Evolutionary conservation across 2,329 filamentous ascomycete genomes (phyloP).

Genomic region (Clarireedia monteithiana): DNA sequence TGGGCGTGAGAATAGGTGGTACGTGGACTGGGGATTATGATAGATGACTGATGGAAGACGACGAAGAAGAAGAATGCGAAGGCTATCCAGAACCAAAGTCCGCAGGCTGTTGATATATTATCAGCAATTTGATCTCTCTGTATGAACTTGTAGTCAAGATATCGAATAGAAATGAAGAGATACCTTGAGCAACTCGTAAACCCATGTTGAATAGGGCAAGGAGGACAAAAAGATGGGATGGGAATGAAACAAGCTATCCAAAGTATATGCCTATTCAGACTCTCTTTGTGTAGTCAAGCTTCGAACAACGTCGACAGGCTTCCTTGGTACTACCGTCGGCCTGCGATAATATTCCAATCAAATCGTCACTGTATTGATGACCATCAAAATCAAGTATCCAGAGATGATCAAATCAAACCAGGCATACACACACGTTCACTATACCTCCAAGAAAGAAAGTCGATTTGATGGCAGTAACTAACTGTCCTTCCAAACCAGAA

Average conservation of each 20-base stretch:
- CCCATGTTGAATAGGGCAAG: constrained; percentile 17
- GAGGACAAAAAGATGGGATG: not conserved
- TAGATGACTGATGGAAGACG: constrained; percentile 16
- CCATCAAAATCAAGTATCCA: no score
- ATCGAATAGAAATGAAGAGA: not conserved
- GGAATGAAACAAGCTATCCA: not conserved
- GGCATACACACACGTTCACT: no score
- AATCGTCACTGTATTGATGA: no score
- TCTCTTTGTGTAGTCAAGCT: no score
- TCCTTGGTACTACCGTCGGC: no score
- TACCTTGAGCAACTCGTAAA: constrained; percentile 20
- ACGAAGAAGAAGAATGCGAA: constrained; percentile 22
- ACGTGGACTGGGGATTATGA: not conserved
- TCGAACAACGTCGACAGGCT: no score
- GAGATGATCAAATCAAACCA: no score
- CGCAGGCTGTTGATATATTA: constrained; percentile 15
- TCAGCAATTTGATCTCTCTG: not conserved
- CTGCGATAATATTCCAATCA: no score
- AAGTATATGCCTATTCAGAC: no score
- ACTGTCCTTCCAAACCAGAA: no score
- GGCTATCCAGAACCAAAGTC: constrained; percentile 25
- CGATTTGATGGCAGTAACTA: no score
- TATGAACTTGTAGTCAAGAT: not conserved
- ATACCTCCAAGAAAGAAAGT: no score
- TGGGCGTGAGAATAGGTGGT: not conserved